Conservation (phyloP, 192 early-diverging fungal genomes). For the Podila clonocystis region DNA sequence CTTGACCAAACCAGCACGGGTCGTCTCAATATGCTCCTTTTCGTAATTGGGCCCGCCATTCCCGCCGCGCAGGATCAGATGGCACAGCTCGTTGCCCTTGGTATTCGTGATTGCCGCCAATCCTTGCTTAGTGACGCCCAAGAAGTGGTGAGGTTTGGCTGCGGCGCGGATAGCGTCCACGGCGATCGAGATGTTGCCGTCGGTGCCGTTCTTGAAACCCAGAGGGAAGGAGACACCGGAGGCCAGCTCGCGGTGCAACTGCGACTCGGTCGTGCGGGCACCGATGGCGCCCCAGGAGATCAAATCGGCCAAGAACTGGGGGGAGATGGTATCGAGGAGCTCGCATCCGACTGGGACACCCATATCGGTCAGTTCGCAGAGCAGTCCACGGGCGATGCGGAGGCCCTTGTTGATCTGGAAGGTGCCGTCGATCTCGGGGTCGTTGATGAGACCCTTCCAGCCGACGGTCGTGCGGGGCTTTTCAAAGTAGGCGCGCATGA, state of each 20-base stretch:
- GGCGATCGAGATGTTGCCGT: slow-evolving; percentile 84
- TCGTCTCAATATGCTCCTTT: slow-evolving; percentile 64
- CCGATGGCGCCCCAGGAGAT: slow-evolving; percentile 98
- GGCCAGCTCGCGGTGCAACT: slow-evolving; percentile 94
- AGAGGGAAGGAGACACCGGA: slow-evolving; percentile 95
- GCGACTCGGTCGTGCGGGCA: slow-evolving; percentile 95
- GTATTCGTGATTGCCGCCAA: slow-evolving; percentile 91
- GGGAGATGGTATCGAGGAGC: slow-evolving; percentile 94
- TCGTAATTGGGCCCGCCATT: slow-evolving; percentile 91
- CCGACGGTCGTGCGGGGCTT: slow-evolving; percentile 97
- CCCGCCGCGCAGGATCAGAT: slow-evolving; percentile 92
- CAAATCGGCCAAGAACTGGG: slow-evolving; percentile 93
- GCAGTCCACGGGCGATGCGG: slow-evolving; percentile 81
- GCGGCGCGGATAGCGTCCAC: slow-evolving; percentile 80
- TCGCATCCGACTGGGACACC: slow-evolving; percentile 92
- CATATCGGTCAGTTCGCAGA: slow-evolving; percentile 81
- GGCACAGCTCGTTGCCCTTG: slow-evolving; percentile 84
- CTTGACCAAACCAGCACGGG: slow-evolving; percentile 70
- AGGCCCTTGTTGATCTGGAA: slow-evolving; percentile 98
- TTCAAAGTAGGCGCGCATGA: slow-evolving; percentile 99
- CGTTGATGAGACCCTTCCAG: slow-evolving; percentile 89
- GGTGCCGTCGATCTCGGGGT: slow-evolving; percentile 78
- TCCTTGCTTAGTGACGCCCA: slow-evolving; percentile 96
- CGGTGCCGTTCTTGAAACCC: slow-evolving; percentile 99
- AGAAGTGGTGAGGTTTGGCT: slow-evolving; percentile 86